Base-by-base conservation (phyloP, 768 basidiomycete species). In the Leccinum barrowsii region DNA sequence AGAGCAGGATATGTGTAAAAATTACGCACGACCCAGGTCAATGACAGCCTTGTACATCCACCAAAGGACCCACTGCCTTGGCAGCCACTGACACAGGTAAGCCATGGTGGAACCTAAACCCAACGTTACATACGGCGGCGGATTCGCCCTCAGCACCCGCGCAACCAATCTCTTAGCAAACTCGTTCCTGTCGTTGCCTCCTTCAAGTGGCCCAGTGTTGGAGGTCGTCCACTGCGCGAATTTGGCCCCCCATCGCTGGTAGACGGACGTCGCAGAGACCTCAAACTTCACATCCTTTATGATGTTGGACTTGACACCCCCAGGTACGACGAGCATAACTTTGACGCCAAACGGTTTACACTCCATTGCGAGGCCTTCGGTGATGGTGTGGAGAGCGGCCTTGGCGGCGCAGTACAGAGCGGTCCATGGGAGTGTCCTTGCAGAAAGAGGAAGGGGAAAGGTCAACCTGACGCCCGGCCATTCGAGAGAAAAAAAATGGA, bases 281-380 rank as follows among this genome's bases (percentile, higher is more conserved):
- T 40, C 7, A n/a, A 40, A 40, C 37, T 40, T 40, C 7, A 40
- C 17, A 40, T 40, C 89, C 22, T 70, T 69, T 6, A 86, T 73
- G 52, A 92, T 78, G 63, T 90, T 87, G 3, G 88, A 89, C 51
- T 75, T 80, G 56, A 92, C 76, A 3, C 80, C 76, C 6, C 86
- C 89, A 0, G 89, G 85, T 5, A 82, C 78, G 50, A 92, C 76
- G 59, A 87, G 85, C 67, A 91, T 75, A 44, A 92, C 89, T 21
- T 81, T 74, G 57, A 94, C 80, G 26, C 84, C 83, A 67, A 91
- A 82, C 0, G 89, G 87, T 46, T 77, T 80, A 71, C 84, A 84
- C 66, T 94, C 90, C 87, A 90, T 86, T 2, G 78, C 78, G 6
- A 92, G 78, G 0, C 82, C 79, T 44, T 91, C 83, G 50, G 83